Base-by-base conservation (phyloP, 2,329 filamentous ascomycete species). In the Alternaria tenuissima region DNA sequence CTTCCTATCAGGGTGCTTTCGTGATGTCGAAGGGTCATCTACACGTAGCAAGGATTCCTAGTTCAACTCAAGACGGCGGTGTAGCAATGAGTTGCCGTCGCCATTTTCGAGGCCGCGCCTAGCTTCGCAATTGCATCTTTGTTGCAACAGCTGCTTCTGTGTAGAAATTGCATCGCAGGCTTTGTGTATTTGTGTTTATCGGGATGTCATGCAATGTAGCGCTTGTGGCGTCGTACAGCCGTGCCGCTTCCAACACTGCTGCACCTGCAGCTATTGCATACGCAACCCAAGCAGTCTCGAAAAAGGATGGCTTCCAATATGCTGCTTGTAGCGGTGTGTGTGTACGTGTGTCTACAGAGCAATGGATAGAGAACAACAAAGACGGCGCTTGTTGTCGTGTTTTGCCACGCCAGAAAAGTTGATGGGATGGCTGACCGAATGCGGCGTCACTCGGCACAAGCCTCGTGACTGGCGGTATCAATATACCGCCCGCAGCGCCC, bases 321-420 rank as follows among this genome's bases (percentile, higher is more conserved):
- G 8, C 20, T 32, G 18, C 8, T 48, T 0, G n/a, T 32, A 16
- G 18, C 26, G 2, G 12, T 16, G 14, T 36, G 32, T 36, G 11
- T 46, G 26, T 9, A 2, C 8, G 9, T 46, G 7, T 16, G 30
- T 34, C 41, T 18, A 47, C 14, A 8, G 22, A 44, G 7, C 4
- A 32, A 8, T 1, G n/a, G 12, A 55, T n/a, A 26, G 36, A 39
- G n/a, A 18, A 39, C n/a, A n/a, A 38, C 43, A 12, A 48, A 32
- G 43, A 34, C 44, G 51, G 55, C 43, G 59, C 44, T 47, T 59
- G 49, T 26, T 58, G 55, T 39, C 16, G 36, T 48, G 28, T 57
- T 49, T 57, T 44, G 61, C 61, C 61, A 59, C 61, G 28, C 54
- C 44, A 52, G 32, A 46, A 49, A 51, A 54, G 30, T 26, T 34